Conservation (phyloP, 2,329 filamentous ascomycete species). For the Penicillium sp. region DNA sequence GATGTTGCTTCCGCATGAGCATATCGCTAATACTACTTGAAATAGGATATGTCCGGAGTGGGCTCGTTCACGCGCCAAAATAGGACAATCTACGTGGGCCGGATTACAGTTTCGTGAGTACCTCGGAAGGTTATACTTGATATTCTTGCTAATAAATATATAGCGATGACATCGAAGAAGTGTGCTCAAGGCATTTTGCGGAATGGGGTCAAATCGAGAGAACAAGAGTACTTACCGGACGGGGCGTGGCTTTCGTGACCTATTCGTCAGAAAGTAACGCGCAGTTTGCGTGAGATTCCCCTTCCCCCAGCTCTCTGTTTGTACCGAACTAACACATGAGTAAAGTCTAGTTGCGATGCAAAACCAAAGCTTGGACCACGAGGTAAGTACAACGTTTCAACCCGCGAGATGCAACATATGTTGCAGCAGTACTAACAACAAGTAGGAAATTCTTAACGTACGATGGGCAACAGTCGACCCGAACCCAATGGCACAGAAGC, state of each 20-base stretch:
- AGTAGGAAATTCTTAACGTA: constrained; percentile 82
- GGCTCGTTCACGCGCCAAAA: constrained; percentile 90
- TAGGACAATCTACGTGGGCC: constrained; percentile 85
- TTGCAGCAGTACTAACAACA: neutral
- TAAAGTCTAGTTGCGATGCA: constrained; percentile 80
- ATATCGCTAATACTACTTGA: neutral
- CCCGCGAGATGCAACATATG: neutral
- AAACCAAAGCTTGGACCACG: constrained; percentile 86
- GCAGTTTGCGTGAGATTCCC: constrained; percentile 66
- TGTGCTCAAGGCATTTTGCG: constrained; percentile 89
- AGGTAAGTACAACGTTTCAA: constrained; percentile 1
- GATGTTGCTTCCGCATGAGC: neutral
- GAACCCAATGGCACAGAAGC: constrained; percentile 89
- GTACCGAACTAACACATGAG: neutral
- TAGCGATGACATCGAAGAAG: constrained; percentile 90
- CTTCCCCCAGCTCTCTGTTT: neutral
- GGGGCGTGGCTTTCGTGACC: constrained; percentile 93
- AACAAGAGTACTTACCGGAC: constrained; percentile 78
- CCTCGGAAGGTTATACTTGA: neutral
- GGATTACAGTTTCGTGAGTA: constrained; percentile 47
- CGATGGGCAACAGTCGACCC: constrained; percentile 96
- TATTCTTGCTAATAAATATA: neutral
- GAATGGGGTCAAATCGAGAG: constrained; percentile 92
- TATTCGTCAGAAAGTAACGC: constrained; percentile 79
- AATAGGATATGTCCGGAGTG: constrained; percentile 76